Evolutionary conservation across 2,329 filamentous ascomycete genomes (phyloP), one percentile per base, ranked within the genome.

Genomic region (Didymella pinodella): DNA sequence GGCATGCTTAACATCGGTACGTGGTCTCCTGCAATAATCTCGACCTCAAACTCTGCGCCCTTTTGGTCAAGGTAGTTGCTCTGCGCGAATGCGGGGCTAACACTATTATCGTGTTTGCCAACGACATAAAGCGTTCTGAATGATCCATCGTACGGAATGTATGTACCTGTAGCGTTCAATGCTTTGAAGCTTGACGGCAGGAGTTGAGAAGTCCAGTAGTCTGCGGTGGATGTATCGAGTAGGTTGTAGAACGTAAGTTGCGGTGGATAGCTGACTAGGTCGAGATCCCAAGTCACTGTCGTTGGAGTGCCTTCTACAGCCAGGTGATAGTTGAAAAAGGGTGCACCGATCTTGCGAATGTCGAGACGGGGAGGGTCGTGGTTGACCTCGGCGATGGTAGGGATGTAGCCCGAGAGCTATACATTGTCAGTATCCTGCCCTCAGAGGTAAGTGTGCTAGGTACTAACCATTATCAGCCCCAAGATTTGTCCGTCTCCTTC

Each of bases 101-200:
- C 45, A 8, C 64, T 48, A 25, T 66, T 60, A 29, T 75, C 72
- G 14, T 62, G 43, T n/a, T 44, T 12, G 2, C 64, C 64, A 20
- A 68, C 46, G 7, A 73, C 62, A 48, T 70, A 74, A 28, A 65
- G 28, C 11, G 59, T 61, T 36, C 61, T 54, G 47, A 71, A 70
- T 31, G 63, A 66, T 22, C 70, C 70, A 7, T 59, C 63, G 36
- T 69, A 73, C 1, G 69, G 67, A 10, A 73, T 65, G 49, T 69
- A 71, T 1, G 60, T 65, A 12, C 62, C 64, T 0, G 59, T 67
- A 2, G 67, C 68, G n/a, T 64, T 64, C 18, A 69, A 52, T 6
- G 68, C 69, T 2, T 48, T 58, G 48, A 67, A 72, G 28, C 59
- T 64, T 11, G 65, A 66, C 40, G 61, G 63, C 7, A 46, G 20